Percentiles rank a stretch among this genome's conserved stretches.
phyloP scores from a whole-genome alignment of 306 rosid genomes.

The Datisca glomerata region DNA sequence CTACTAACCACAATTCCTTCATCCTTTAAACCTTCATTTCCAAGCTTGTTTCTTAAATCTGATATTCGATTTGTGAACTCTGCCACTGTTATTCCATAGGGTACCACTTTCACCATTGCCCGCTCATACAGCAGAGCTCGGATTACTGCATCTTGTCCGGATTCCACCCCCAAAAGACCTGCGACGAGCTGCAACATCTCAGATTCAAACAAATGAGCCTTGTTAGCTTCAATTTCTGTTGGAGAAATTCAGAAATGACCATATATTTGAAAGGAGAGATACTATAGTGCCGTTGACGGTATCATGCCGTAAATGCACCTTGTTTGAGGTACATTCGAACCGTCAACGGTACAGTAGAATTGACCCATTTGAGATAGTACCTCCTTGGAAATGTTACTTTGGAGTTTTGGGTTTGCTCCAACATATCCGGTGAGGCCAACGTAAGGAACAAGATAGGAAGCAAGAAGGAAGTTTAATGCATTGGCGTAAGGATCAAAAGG shows the following conservation, averaged over 20 bases:
- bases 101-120: constrained; percentile 5
- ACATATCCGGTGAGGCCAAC: constrained; percentile 19
- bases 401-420: constrained; percentile 16
- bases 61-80: constrained; percentile 4
- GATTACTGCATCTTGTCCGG: constrained; percentile 21
- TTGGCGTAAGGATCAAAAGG: constrained; percentile 21
- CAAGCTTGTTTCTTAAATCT: constrained; percentile 8
- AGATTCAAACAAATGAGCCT: neutral
- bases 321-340: too few species aligned
- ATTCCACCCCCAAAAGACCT: constrained; percentile 7
- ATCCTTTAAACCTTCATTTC: constrained; percentile 16
- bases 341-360: too few species aligned
- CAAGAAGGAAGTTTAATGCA: constrained; percentile 14
- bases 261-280: neutral
- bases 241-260: neutral
- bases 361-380: neutral
- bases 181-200: constrained; percentile 13
- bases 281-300: too few species aligned
- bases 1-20: constrained; percentile 15
- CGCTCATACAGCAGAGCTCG: constrained; percentile 9
- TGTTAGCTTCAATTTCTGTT: neutral
- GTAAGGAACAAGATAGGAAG: constrained; percentile 17
- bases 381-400: neutral
- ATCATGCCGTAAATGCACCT: too few species aligned
- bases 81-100: constrained; percentile 19